A percentile compares a stretch with the other conserved stretches of the same genome.
Conservation (phyloP, 2,329 filamentous ascomycete genomes). For the Teratosphaeria pseudoeucalypti region DNA sequence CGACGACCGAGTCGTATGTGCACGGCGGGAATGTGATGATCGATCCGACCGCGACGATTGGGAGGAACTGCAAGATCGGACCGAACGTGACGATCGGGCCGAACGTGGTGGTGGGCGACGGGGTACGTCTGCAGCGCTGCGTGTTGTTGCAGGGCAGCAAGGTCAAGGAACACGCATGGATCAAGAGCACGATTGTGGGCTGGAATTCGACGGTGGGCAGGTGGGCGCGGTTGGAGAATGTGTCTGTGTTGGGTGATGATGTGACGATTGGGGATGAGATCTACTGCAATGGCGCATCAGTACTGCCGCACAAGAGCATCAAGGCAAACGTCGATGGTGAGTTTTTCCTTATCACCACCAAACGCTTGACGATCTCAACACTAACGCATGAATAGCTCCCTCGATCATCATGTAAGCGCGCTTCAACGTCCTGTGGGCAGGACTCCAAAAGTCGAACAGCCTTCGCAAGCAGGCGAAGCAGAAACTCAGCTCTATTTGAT, state of each 20-base stretch:
- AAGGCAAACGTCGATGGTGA: conserved; percentile 88
- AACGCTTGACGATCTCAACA: not conserved
- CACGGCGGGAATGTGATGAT: conserved; percentile 93
- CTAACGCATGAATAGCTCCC: conserved; percentile 4
- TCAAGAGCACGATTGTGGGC: conserved; percentile 96
- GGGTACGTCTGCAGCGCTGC: conserved; percentile 85
- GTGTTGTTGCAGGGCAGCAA: conserved; percentile 82
- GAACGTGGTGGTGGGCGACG: conserved; percentile 83
- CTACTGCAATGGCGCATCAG: conserved; percentile 84
- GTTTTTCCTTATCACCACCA: conserved; percentile 14
- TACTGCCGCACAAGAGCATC: conserved; percentile 97
- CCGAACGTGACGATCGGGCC: conserved; percentile 95
- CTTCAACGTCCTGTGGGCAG: not conserved
- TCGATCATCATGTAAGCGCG: conserved; percentile 8
- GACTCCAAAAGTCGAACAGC: no score
- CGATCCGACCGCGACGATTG: conserved; percentile 87
- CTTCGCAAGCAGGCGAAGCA: no score
- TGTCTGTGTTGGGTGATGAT: conserved; percentile 94
- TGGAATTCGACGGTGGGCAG: conserved; percentile 95
- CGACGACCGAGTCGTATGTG: conserved; percentile 63
- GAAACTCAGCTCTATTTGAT: no score
- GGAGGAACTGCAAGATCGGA: conserved; percentile 95
- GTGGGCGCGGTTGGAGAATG: conserved; percentile 95
- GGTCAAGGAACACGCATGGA: conserved; percentile 97
- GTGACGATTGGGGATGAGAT: conserved; percentile 97